Conservation (phyloP, 768 basidiomycete species). For the Leccinum subgranulosum region DNA sequence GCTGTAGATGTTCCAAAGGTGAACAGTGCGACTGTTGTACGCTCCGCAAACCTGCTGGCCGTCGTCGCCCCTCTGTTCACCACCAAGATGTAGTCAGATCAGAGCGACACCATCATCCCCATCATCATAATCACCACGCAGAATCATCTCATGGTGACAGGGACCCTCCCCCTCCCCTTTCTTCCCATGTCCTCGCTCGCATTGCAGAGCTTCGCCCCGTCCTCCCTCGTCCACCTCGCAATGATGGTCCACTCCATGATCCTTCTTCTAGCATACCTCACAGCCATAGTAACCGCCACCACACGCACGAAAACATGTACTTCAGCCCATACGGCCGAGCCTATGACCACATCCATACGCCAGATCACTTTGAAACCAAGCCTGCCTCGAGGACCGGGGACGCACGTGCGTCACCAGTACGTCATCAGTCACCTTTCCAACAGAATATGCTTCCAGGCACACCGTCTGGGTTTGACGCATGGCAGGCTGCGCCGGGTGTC, state of each 20-base stretch:
- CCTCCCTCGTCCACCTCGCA: slow-evolving; percentile 55
- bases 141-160: slow-evolving; percentile 13
- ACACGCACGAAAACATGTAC: slow-evolving; percentile 46
- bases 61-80: slow-evolving; percentile 31
- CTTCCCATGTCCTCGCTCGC: slow-evolving; percentile 55
- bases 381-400: slow-evolving; percentile 11
- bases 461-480: slow-evolving; percentile 22
- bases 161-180: slow-evolving; percentile 24
- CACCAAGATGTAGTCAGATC: slow-evolving; percentile 28
- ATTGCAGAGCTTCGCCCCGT: slow-evolving; percentile 68
- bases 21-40: slow-evolving; percentile 58
- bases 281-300: slow-evolving; percentile 41
- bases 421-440: slow-evolving; percentile 21
- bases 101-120: slow-evolving; percentile 19
- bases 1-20: slow-evolving; percentile 45
- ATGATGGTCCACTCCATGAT: slow-evolving; percentile 42
- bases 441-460: slow-evolving; percentile 29
- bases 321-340: slow-evolving; percentile 71
- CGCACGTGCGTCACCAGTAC: slow-evolving; percentile 19
- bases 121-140: slow-evolving; percentile 13
- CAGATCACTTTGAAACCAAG: slow-evolving; percentile 32
- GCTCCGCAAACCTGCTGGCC: slow-evolving; percentile 43
- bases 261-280: slow-evolving; percentile 46
- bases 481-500: slow-evolving; percentile 21
- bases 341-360: slow-evolving; percentile 48